phyloP scores from a whole-genome alignment of 1,284 basidiomycete genomes.

The Sporisorium reilianum region DNA sequence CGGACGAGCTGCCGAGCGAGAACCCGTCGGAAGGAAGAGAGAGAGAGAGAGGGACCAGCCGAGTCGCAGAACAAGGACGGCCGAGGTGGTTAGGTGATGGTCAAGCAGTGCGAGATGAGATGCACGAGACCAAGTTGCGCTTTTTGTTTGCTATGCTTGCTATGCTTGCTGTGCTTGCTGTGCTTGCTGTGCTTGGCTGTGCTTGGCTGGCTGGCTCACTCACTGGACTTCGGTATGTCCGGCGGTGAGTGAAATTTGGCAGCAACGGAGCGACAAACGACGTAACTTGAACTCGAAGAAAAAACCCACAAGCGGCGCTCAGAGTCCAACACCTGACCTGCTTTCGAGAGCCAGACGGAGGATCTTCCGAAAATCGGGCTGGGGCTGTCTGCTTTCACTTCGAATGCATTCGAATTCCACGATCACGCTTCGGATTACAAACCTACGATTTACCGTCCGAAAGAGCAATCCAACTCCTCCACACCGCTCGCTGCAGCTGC shows the following conservation, averaged over 20 bases:
- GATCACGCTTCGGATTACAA: conserved; percentile 19
- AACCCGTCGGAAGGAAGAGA: background rate
- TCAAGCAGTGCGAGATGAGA: too few species aligned
- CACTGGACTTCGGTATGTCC: background rate
- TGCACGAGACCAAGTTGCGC: background rate
- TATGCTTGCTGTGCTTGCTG: too few species aligned
- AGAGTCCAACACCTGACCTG: conserved; percentile 13
- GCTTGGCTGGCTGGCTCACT: background rate
- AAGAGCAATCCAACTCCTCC: background rate
- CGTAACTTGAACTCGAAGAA: background rate
- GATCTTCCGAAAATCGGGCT: conserved; percentile 3
- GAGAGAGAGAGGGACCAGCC: background rate
- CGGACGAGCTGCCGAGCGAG: conserved; percentile 1
- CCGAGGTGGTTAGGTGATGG: background rate
- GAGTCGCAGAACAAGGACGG: background rate
- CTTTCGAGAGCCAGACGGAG: background rate
- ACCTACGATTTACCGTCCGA: background rate
- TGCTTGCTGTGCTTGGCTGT: background rate
- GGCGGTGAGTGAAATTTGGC: background rate
- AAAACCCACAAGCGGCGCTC: background rate
- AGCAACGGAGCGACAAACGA: background rate
- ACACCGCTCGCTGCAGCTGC: too few species aligned
- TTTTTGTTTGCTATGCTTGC: too few species aligned
- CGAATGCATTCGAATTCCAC: conserved; percentile 12
- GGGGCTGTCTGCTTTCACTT: background rate